Conservation (phyloP, 2,329 filamentous ascomycete genomes). For the Fusarium transvaalense region DNA sequence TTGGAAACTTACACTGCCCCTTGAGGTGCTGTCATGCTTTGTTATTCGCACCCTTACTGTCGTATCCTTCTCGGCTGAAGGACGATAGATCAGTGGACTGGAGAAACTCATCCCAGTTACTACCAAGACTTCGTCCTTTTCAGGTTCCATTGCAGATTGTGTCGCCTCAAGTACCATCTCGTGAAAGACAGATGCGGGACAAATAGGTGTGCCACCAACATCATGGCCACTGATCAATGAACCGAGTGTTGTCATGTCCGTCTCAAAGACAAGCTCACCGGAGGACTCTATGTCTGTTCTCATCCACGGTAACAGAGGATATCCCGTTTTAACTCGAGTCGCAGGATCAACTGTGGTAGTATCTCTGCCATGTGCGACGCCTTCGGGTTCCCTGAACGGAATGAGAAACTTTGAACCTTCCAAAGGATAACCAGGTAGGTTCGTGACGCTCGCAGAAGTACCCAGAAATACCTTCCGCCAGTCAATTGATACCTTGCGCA, state of each 20-base stretch:
- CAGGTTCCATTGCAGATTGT: not conserved
- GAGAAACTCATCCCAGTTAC: not conserved
- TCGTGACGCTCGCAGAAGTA: not conserved
- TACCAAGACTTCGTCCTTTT: not conserved
- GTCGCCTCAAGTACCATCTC: constrained; percentile 4
- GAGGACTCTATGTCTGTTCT: not conserved
- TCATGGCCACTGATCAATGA: constrained; percentile 5
- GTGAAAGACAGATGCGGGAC: constrained; percentile 9
- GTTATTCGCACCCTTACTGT: not conserved
- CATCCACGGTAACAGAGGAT: not conserved
- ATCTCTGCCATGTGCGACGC: rapidly evolving
- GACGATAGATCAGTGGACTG: not conserved
- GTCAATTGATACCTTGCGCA: not conserved
- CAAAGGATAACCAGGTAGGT: not conserved
- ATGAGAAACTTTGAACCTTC: not conserved
- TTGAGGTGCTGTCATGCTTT: not conserved
- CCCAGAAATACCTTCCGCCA: not conserved
- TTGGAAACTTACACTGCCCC: not conserved
- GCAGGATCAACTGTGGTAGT: not conserved
- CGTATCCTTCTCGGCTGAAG: not conserved
- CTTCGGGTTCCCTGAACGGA: not conserved
- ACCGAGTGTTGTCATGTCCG: not conserved
- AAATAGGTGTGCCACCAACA: constrained; percentile 3
- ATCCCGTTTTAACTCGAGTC: not conserved
- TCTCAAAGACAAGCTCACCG: not conserved